phyloP scores from a whole-genome alignment of 805 yeast species.

The Ogataea minuta region DNA sequence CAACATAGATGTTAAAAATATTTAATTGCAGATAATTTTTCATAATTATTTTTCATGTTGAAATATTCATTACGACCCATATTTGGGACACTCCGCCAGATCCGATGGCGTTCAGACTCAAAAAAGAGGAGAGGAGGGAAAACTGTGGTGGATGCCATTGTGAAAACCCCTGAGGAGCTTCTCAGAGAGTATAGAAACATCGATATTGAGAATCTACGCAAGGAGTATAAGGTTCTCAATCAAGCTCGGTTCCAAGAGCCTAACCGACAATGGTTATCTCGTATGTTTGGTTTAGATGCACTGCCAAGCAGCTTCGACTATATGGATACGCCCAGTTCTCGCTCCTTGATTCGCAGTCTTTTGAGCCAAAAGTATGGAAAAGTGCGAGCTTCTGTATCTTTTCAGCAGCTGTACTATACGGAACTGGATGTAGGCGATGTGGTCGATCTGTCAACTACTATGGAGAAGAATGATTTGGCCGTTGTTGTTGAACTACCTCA shows the following conservation, averaged over 20 bases:
- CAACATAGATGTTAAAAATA: neutral
- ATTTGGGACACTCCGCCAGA: neutral
- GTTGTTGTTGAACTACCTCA: conserved; percentile 56
- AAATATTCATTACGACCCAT: neutral
- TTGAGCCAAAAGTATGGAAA: conserved; percentile 9
- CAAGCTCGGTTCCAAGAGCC: conserved; percentile 29
- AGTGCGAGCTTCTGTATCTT: conserved; percentile 5
- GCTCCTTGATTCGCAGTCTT: conserved; percentile 3
- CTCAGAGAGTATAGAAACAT: conserved; percentile 26
- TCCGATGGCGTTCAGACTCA: conserved; percentile 2
- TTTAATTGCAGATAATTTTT: conserved; percentile 1
- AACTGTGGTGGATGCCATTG: conserved; percentile 4
- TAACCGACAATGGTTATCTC: conserved; percentile 30
- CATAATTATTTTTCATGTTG: neutral
- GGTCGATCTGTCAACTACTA: conserved; percentile 47
- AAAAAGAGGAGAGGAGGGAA: conserved; percentile 2
- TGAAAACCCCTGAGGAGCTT: conserved; percentile 35
- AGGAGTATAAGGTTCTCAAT: conserved; percentile 23
- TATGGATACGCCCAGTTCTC: conserved; percentile 16
- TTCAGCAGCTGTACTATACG: conserved; percentile 25
- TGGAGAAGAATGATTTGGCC: conserved; percentile 45
- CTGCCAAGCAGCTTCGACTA: conserved; percentile 18
- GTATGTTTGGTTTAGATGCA: conserved; percentile 7
- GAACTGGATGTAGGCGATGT: conserved; percentile 57
- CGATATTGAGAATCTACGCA: conserved; percentile 28